These are phyloP conservation scores for Graphilbum sp. DNA, from an alignment of 2,329 filamentous ascomycete genomes.

Conservation along the genomic window DNA sequence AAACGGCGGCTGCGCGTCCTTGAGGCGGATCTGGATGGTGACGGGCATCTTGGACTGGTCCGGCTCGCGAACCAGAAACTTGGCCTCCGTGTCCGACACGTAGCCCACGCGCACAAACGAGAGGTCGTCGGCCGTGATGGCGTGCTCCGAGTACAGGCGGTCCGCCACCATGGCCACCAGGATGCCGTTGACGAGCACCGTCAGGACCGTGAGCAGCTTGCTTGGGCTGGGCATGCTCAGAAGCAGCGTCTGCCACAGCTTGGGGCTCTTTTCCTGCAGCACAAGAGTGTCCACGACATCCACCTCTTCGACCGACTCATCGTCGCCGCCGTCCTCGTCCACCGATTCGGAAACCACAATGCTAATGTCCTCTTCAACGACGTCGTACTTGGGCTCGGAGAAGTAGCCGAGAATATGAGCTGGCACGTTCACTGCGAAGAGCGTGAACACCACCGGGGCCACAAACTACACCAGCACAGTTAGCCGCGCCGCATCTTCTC, in stretches of 20 bases:
- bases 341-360: slow-evolving; percentile 33
- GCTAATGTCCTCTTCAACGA: slow-evolving; percentile 46
- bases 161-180: slow-evolving; percentile 59
- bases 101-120: slow-evolving; percentile 81
- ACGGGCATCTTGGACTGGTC: slow-evolving; percentile 59
- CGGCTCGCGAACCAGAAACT: slow-evolving; percentile 72
- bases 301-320: slow-evolving; percentile 30
- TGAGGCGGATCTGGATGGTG: slow-evolving; percentile 47
- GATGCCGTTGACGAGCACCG: slow-evolving; percentile 54
- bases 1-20: slow-evolving; percentile 31
- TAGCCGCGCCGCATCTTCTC: too few relatives aligned
- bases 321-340: slow-evolving; percentile 13
- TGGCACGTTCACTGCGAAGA: slow-evolving; percentile 50
- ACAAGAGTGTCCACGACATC: slow-evolving; percentile 47
- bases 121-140: slow-evolving; percentile 56
- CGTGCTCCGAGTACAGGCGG: slow-evolving; percentile 58
- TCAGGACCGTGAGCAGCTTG: slow-evolving; percentile 45
- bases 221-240: slow-evolving; percentile 63
- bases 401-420: slow-evolving; percentile 44
- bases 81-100: slow-evolving; percentile 65
- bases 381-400: slow-evolving; percentile 36
- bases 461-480: too few relatives aligned
- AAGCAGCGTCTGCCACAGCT: slow-evolving; percentile 49
- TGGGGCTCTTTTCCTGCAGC: slow-evolving; percentile 38
- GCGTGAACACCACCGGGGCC: slow-evolving; percentile 31